Conservation (phyloP, 2,329 filamentous ascomycete species). For the Penicillium janthinellum region DNA sequence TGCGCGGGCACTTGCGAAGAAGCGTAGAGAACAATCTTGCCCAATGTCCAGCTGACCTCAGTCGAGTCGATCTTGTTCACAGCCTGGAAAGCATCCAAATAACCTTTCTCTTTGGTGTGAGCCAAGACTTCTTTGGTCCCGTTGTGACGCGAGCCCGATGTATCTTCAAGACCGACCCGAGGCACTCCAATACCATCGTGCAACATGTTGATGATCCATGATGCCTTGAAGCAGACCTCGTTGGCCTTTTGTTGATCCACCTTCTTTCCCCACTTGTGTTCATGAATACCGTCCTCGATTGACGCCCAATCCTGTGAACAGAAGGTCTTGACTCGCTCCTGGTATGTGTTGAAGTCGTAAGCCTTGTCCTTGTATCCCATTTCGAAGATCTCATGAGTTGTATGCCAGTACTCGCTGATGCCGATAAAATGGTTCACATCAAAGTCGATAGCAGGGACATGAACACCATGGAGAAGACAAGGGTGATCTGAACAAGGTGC, state of each 20-base stretch:
- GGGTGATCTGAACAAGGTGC: slow-evolving; percentile 78
- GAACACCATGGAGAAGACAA: slow-evolving; percentile 85
- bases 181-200: slow-evolving; percentile 96
- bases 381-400: slow-evolving; percentile 90
- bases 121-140: slow-evolving; percentile 70
- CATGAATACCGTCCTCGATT: slow-evolving; percentile 68
- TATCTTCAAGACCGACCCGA: slow-evolving; percentile 73
- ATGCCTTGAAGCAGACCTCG: slow-evolving; percentile 95
- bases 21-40: slow-evolving; percentile 94
- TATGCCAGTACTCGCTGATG: slow-evolving; percentile 98
- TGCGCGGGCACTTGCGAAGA: slow-evolving; percentile 78
- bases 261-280: slow-evolving; percentile 73
- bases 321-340: slow-evolving; percentile 79
- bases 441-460: slow-evolving; percentile 95
- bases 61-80: slow-evolving; percentile 88
- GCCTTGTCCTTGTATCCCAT: slow-evolving; percentile 73
- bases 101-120: slow-evolving; percentile 71
- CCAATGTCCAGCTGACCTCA: slow-evolving; percentile 95
- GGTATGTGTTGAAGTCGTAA: slow-evolving; percentile 89
- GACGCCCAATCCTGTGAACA: slow-evolving; percentile 80
- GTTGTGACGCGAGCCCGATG: slow-evolving; percentile 60
- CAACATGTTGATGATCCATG: slow-evolving; percentile 94
- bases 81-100: slow-evolving; percentile 83
- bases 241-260: slow-evolving; percentile 72
- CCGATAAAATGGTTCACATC: slow-evolving; percentile 97